Evolutionary conservation across 1,284 basidiomycete species (phyloP).

Genomic region (Apiotrichum mycotoxinovorans): DNA sequence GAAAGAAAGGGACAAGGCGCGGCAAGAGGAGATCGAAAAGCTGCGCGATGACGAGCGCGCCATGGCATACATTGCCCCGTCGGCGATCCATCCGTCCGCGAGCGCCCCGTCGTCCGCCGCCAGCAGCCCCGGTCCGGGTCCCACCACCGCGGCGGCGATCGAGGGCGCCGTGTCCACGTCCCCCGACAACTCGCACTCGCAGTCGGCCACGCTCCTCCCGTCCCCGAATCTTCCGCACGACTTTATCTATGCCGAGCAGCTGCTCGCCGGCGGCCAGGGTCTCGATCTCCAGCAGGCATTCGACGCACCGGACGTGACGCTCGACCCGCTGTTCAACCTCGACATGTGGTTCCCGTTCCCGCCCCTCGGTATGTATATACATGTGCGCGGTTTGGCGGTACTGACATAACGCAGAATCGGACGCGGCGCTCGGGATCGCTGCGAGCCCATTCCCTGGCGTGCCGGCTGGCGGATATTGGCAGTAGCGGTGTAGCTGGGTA

Average conservation of each 20-base stretch:
- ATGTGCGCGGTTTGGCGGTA: background rate
- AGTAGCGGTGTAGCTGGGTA: too few relatives aligned
- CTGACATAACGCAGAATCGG: background rate
- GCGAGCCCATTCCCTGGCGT: background rate
- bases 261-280: conserved; percentile 18
- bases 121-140: too few relatives aligned
- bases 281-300: background rate
- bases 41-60: too few relatives aligned
- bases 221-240: conserved; percentile 19
- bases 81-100: too few relatives aligned
- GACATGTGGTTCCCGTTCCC: conserved; percentile 44
- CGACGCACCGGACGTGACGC: background rate
- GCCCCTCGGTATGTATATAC: conserved; percentile 20
- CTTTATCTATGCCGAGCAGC: conserved; percentile 40
- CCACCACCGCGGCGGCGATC: too few relatives aligned
- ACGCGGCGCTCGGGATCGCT: background rate
- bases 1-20: too few relatives aligned
- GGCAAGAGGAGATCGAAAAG: too few relatives aligned
- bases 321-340: conserved; percentile 17
- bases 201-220: background rate
- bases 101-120: too few relatives aligned
- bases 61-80: too few relatives aligned
- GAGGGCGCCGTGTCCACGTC: background rate
- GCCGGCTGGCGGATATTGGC: background rate
- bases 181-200: background rate